Base-by-base conservation (phyloP, 768 basidiomycete genomes). In the Chalciporus sphaerocephalus region DNA sequence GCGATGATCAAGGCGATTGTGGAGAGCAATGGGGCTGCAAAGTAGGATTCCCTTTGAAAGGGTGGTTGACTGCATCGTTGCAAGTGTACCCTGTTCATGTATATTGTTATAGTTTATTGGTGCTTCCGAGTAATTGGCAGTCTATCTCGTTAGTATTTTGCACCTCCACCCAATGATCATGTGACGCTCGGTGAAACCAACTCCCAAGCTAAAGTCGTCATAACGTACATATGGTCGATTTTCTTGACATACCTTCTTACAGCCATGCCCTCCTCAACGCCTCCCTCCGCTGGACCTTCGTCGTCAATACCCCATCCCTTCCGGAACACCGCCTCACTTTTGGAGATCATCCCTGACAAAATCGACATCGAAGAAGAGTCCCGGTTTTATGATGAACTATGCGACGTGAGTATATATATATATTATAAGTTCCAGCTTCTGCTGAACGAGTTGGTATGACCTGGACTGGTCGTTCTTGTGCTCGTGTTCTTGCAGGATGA, bases 1-100 rank as follows among this genome's bases (percentile, higher is more conserved):
- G 83, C 85, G 66, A 97, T 95, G 93, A 87, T 95, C 59, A 87
- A 85, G 68, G 85, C 83, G 1, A 84, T 96, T 36, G 79, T 80
- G 73, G 81, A 86, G 55, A 82, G 76, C 20, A 58, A 44, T 18
- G 6, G 1, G 13, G 11, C 23, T 8, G 23, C 42, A 5, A 46
- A 45, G 23, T 57, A 52, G 45, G 30, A 34, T 16, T 33, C 4
- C 24, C 23, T 4, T 17, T 3, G n/a, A 21, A 32, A 24, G 21
- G 13, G 8, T 23, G 37, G 22, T 38, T 10, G 10, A 22, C 21
- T 22, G 20, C 13, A 22, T 38, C 1, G 13, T 37, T 37, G 18
- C 21, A 37, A 15, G 28, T 25, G n/a, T n/a, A n/a, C n/a, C n/a
- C n/a, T 30, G 28, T 30, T 30, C 28, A 6, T n/a, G 15, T 30